Evolutionary conservation across 2,329 filamentous ascomycete species (phyloP), one percentile per base, ranked within the genome.

Genomic region (Fusarium virguliforme): DNA sequence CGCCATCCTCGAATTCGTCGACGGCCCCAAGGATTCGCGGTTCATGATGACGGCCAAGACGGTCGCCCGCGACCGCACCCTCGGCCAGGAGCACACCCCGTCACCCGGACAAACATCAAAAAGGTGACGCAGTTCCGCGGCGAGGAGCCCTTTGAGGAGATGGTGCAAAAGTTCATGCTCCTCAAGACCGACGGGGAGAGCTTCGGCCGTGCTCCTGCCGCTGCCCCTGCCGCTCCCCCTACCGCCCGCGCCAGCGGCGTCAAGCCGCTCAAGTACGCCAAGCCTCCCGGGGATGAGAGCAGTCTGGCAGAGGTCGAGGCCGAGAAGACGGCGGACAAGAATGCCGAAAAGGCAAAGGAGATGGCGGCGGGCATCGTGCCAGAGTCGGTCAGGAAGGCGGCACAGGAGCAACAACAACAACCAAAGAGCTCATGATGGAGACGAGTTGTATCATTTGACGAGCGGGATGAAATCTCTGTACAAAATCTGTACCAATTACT

Each of bases 41-140:
- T 98, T 98, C 83, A 94, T 94, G 76, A 91, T 98, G 88, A 97
- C 95, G 3, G 96, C 96, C 28, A 92, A 92, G 75, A 91, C 94
- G 0, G 86, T 98, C 7, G 94, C 93, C 46, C 87, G 90, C 26
- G 87, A 90, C 77, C 82, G 85, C 62, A 77, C 80, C 53, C 80
- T 89, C 13, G 86, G 89, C 40, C 85, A 88, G 57, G 79, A 84
- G 3, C 83, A 93, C 75, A 92, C 90, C 73, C 92, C 34, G 84
- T 96, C 74, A 98, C 95, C 35, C 84, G 85, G 62, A 86, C 88
- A 78, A 98, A 98, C 83, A 87, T 95, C 50, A 85, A 86, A 71
- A 98, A 98, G 83, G 94, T 97, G 60, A 96, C 94, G 64, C 97
- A 89, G 83, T 88, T 94, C 68, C 83, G 88, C 69, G 94, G 94